Evolutionary conservation across 306 rosid species (phyloP).

Genomic region (Morella rubra): DNA sequence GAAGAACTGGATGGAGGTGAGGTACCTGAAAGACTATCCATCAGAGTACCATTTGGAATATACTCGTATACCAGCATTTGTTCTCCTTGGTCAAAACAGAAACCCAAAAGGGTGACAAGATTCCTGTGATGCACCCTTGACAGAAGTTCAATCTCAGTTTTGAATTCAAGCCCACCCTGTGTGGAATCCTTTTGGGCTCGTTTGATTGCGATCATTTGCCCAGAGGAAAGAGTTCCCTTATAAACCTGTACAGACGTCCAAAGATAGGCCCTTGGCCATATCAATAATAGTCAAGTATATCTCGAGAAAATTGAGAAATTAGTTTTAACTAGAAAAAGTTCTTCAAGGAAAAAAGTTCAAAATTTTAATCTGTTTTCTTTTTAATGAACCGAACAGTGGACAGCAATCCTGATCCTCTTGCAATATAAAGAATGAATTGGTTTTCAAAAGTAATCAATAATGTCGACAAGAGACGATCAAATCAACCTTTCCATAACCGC

Average conservation of each 20-base stretch:
- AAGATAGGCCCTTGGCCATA: neutral
- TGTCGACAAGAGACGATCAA: too few species aligned
- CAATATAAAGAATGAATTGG: neutral
- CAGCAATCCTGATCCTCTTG: neutral
- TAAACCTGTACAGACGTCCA: conserved; percentile 40
- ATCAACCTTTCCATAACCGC: too few species aligned
- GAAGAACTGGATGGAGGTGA: neutral
- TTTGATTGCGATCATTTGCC: too few species aligned
- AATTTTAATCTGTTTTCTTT: neutral
- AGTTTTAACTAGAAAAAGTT: neutral
- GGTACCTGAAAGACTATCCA: conserved; percentile 42
- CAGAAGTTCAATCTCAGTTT: conserved; percentile 53
- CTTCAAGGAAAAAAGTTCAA: neutral
- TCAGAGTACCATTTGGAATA: conserved; percentile 46
- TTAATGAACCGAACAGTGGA: neutral
- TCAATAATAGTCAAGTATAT: neutral
- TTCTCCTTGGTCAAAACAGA: conserved; percentile 55
- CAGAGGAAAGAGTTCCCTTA: too few species aligned
- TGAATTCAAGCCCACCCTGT: conserved; percentile 42
- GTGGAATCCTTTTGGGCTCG: conserved; percentile 42
- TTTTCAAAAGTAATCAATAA: neutral
- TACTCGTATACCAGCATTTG: conserved; percentile 54
- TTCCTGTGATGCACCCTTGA: conserved; percentile 61
- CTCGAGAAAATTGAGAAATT: neutral
- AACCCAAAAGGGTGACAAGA: conserved; percentile 49